Base-by-base conservation (phyloP, 257 asterid species). In the Mentha longifolia region DNA sequence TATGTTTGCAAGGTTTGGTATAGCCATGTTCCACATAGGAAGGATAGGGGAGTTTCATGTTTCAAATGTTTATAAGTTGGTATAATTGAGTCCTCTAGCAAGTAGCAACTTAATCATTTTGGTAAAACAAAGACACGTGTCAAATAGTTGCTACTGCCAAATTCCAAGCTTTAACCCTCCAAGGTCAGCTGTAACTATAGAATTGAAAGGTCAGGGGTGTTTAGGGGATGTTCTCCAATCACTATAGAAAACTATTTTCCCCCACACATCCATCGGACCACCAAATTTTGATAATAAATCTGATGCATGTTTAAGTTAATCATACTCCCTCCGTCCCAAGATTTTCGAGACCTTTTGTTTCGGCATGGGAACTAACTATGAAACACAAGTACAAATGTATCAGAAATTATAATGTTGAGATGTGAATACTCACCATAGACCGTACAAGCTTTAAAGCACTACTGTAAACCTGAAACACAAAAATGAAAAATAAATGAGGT, bases 401-500 rank as follows among this genome's bases (percentile, higher is more conserved):
- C 10, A 12, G 66, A 59, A 49, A 60, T 41, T 28, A 31, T 22
- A 74, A 67, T 64, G 60, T 20, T 9, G 67, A 74, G 43, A 55
- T 55, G 52, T 66, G 70, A 73, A 72, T 61, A 84, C 92, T 82
- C 68, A 86, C 99, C 99, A 95, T 92, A 67, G 99, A 92, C 49
- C 97, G 97, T 62, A 95, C 98, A 43, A 95, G 98, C 96, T 92
- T 95, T 76, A 95, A 82, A 49, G 99, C 99, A 80, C 99, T 92
- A 47, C 91, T 84, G 82, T 95, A 95, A 69, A 95, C 98, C 99
- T 95, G 90, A 30, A 75, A 54, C 58, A 79, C 35, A 84, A 61
- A 68, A 78, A 37, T 61, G 51, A 70, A 61, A 57, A 13, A 19
- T 61, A 19, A 68, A 75, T 62, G 41, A 79, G 74, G 31, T 28